Percentiles rank a stretch among this genome's conserved stretches.
Evolutionary conservation across 1,284 basidiomycete species (phyloP).

Genomic region (Waitea zeae): DNA sequence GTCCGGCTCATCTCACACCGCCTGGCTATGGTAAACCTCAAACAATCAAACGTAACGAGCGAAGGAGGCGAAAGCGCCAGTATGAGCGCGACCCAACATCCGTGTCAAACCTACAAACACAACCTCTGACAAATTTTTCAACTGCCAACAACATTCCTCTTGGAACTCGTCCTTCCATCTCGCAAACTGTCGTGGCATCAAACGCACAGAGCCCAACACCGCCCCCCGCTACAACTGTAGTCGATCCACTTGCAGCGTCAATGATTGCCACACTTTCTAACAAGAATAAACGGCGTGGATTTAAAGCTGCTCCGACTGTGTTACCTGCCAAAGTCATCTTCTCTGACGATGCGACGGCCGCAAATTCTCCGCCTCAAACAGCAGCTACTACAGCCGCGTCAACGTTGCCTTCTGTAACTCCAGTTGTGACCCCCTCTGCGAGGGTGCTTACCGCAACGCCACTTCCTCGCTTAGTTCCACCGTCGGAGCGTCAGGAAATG

Average conservation of each 20-base stretch:
- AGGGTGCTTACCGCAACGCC: conserved; percentile 6
- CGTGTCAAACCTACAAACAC: conserved; percentile 5
- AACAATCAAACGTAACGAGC: conserved; percentile 50
- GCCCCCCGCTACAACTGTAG: too few species aligned
- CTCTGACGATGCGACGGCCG: not conserved
- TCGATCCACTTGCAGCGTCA: conserved; percentile 11
- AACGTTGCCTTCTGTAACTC: conserved; percentile 5
- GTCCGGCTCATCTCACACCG: conserved; percentile 14
- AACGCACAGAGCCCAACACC: not conserved
- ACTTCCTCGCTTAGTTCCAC: conserved; percentile 33
- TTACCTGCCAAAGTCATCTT: conserved; percentile 47
- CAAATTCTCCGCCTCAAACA: not conserved
- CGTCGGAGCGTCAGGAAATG: conserved; percentile 36
- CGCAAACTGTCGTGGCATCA: not conserved
- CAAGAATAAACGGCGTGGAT: conserved; percentile 59
- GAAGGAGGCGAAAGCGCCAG: conserved; percentile 28
- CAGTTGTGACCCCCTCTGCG: too few species aligned
- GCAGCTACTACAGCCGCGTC: conserved; percentile 1
- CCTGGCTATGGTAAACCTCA: conserved; percentile 47
- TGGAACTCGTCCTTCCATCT: conserved; percentile 6
- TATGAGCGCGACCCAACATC: conserved; percentile 14
- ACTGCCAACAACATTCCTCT: conserved; percentile 20
- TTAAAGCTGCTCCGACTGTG: conserved; percentile 31
- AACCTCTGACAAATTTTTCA: conserved; percentile 4
- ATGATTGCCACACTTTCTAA: conserved; percentile 48